Base-by-base conservation (phyloP, 78 protist genomes). In the Bodo saltans region DNA sequence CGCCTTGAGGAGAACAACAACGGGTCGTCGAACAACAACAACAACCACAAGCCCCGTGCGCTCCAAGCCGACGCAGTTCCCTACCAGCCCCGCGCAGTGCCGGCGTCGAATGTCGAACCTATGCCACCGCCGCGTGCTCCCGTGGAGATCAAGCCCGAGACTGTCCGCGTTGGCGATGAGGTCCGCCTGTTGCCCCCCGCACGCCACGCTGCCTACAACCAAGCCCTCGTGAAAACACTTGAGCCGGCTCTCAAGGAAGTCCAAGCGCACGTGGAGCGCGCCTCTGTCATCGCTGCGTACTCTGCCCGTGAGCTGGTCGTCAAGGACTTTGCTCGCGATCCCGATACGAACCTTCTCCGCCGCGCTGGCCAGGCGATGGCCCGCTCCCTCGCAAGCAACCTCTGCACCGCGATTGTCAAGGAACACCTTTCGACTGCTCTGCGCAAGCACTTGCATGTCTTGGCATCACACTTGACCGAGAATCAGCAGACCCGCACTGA, bases 261-360 rank as follows among this genome's bases (percentile, higher is more conserved):
- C 60, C n/a, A 47, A 8, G 60, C n/a, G n/a, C 60, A 8, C n/a
- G n/a, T 47, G n/a, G 60, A 17, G n/a, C 60, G 60, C 60, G 89
- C 96, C 3, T 93, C 87, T 38, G 81, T 92, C 0, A 94, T 97
- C 32, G 94, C 97, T 42, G 89, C 90, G 74, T 72, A 88, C 42
- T 87, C 99, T 32, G 78, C 98, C 0, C 88, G 90, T 37, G 95
- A 95, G 74, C 72, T 97, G 34, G 85, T 96, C 33, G 39, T 83
- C 84, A 98, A 98, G 84, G 99, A 98, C 90, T 95, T 96, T 69
- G 91, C 95, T 35, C 74, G 91, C 32, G 99, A 97, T 86, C 89
- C 89, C 1, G 98, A 96, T 84, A 96, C 92, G 75, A 3, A 11
- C 35, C 75, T 83, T 68, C 86, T 97, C 96, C 81, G 84, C 70